These are phyloP conservation scores for Lathyrus sativus DNA, from an alignment of 306 rosid genomes.

Conservation along the genomic window DNA sequence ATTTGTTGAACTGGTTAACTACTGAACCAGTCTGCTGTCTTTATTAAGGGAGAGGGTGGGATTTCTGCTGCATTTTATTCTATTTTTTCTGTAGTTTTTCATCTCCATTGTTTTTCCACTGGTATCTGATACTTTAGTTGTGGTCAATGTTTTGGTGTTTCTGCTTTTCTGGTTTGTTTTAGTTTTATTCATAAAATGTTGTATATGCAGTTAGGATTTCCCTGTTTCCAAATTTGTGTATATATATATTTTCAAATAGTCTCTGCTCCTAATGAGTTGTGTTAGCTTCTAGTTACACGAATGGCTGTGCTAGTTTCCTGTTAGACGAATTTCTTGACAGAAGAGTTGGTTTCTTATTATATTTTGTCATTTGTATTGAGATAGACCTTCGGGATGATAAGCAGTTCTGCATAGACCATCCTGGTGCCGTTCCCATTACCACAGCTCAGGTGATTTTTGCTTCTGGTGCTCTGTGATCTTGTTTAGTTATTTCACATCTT, in stretches of 20 bases:
- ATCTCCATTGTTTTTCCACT: constrained; percentile 1
- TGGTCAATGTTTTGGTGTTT: constrained; percentile 24
- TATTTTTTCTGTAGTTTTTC: constrained; percentile 16
- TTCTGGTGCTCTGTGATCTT: constrained; percentile 26
- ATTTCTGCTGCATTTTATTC: constrained; percentile 13
- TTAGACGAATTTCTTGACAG: constrained; percentile 6
- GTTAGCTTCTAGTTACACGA: constrained; percentile 5
- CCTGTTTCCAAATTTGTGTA: constrained; percentile 6
- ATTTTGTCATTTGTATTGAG: constrained; percentile 44
- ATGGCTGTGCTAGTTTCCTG: constrained; percentile 17
- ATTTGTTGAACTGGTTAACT: constrained; percentile 15
- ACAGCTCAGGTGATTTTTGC: constrained; percentile 70
- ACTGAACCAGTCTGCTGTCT: background rate
- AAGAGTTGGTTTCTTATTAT: constrained; percentile 20
- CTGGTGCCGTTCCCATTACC: constrained; percentile 94
- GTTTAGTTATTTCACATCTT: constrained; percentile 3
- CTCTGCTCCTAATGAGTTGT: background rate
- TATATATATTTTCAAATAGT: constrained; percentile 28
- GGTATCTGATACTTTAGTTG: constrained; percentile 2
- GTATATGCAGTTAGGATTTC: constrained; percentile 16
- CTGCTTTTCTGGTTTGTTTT: constrained; percentile 28
- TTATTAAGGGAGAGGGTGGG: background rate
- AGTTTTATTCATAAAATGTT: constrained; percentile 19
- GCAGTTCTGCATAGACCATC: constrained; percentile 94
- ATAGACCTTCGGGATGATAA: constrained; percentile 98